These are phyloP conservation scores for Yamadazyma aaseri DNA, from an alignment of 1,139 yeast species.

Conservation along the genomic window DNA sequence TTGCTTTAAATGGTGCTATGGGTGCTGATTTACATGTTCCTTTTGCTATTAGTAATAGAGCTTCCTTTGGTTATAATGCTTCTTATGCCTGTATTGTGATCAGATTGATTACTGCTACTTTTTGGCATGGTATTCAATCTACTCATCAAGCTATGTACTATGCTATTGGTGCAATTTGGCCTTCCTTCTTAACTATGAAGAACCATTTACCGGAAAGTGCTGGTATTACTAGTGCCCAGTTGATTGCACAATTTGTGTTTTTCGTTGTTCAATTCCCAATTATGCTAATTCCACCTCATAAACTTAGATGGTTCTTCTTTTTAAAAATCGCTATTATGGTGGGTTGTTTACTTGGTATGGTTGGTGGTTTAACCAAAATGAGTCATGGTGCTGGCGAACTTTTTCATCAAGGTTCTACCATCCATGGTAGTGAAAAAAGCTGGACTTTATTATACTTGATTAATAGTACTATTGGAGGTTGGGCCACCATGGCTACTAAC, in stretches of 20 bases:
- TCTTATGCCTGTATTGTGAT: slow-evolving; percentile 30
- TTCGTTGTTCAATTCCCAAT: slow-evolving; percentile 16
- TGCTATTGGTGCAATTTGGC: slow-evolving; percentile 35
- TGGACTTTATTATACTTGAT: slow-evolving; percentile 13
- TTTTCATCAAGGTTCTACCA: slow-evolving; percentile 8
- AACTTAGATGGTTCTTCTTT: slow-evolving; percentile 16
- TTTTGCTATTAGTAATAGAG: slow-evolving; percentile 31
- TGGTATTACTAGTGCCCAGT: slow-evolving; percentile 13
- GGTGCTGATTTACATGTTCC: slow-evolving; percentile 36
- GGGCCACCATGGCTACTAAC: slow-evolving; percentile 18
- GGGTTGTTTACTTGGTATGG: slow-evolving; percentile 15
- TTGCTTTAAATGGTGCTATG: slow-evolving; percentile 32
- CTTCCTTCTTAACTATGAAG: slow-evolving; percentile 18
- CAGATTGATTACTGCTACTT: slow-evolving; percentile 31
- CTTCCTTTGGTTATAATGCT: slow-evolving; percentile 31
- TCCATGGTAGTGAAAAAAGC: slow-evolving; percentile 10
- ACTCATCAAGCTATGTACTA: slow-evolving; percentile 26
- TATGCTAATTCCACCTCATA: slow-evolving; percentile 15
- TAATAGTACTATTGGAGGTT: slow-evolving; percentile 15
- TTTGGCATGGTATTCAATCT: slow-evolving; percentile 37
- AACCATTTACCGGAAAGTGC: slow-evolving; percentile 27
- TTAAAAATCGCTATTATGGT: slow-evolving; percentile 13
- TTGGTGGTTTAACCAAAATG: slow-evolving; percentile 15
- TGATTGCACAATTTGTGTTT: slow-evolving; percentile 14
- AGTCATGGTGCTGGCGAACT: slow-evolving; percentile 14